phyloP scores from a whole-genome alignment of 176 grass and related monocot genomes.

The Zizania latifolia region DNA sequence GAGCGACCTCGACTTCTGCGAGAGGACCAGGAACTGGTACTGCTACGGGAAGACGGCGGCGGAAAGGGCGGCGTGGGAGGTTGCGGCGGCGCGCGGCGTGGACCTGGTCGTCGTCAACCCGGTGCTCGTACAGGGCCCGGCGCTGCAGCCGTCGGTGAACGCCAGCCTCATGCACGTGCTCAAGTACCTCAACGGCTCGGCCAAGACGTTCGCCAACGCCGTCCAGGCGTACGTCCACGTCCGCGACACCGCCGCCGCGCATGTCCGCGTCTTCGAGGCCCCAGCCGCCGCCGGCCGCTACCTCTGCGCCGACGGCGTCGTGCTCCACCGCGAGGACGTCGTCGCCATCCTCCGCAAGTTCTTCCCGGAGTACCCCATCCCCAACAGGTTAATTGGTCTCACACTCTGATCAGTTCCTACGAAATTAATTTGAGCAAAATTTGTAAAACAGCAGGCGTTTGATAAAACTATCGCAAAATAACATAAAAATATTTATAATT shows the following conservation, averaged over 20 bases:
- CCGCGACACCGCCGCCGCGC: slow-evolving; percentile 60
- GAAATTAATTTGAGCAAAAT: background rate
- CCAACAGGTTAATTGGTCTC: slow-evolving; percentile 46
- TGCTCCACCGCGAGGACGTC: slow-evolving; percentile 69
- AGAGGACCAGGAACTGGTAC: slow-evolving; percentile 75
- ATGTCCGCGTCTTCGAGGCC: slow-evolving; percentile 62
- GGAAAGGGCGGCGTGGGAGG: slow-evolving; percentile 63
- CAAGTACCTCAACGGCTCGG: slow-evolving; percentile 73
- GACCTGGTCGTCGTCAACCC: slow-evolving; percentile 64
- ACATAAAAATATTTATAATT: background rate
- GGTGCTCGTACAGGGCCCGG: slow-evolving; percentile 66
- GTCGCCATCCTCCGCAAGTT: slow-evolving; percentile 49
- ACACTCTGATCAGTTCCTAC: background rate
- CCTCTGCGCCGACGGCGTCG: slow-evolving; percentile 56
- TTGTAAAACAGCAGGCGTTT: too few relatives aligned
- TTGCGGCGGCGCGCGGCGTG: slow-evolving; percentile 39
- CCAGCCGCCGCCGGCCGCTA: slow-evolving; percentile 46
- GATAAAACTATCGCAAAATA: too few relatives aligned
- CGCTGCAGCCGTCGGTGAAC: slow-evolving; percentile 66
- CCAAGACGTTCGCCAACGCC: slow-evolving; percentile 57
- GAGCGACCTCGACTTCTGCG: slow-evolving; percentile 86
- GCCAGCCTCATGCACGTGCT: slow-evolving; percentile 70
- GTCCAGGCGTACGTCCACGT: slow-evolving; percentile 89
- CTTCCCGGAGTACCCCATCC: slow-evolving; percentile 60
- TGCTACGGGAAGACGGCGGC: slow-evolving; percentile 79